Evolutionary conservation across 2,329 filamentous ascomycete genomes (phyloP).

Genomic region (Lachnellula hyalina): DNA sequence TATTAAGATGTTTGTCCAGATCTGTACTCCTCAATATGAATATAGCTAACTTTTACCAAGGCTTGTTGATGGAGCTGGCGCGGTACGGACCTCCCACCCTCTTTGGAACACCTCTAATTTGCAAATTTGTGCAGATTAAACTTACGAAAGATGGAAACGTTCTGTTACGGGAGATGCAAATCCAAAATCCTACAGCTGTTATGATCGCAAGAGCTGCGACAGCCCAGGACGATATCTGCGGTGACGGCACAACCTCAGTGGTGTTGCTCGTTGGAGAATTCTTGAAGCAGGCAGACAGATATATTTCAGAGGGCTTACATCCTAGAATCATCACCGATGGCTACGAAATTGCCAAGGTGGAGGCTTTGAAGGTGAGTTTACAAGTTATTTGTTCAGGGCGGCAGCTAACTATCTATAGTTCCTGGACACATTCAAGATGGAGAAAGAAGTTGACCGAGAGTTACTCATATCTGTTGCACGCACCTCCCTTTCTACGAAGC

Average conservation of each 20-base stretch:
- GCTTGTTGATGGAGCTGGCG: constrained; percentile 65
- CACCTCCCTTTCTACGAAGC: constrained; percentile 91
- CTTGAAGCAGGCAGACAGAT: constrained; percentile 93
- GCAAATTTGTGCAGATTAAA: constrained; percentile 64
- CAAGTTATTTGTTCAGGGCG: not conserved
- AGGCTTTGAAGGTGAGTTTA: constrained; percentile 69
- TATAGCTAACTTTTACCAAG: constrained; percentile 35
- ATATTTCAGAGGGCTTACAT: constrained; percentile 95
- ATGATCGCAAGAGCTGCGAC: constrained; percentile 81
- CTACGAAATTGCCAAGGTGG: constrained; percentile 92
- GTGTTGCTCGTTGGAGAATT: constrained; percentile 94
- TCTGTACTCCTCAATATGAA: not conserved
- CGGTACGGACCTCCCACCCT: constrained; percentile 41
- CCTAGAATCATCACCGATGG: constrained; percentile 95
- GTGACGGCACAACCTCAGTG: constrained; percentile 95
- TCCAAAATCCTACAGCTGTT: constrained; percentile 96
- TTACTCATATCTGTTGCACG: constrained; percentile 87
- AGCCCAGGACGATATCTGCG: constrained; percentile 96
- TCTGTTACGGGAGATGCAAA: constrained; percentile 74
- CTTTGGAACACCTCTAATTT: constrained; percentile 21
- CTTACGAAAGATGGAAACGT: constrained; percentile 98
- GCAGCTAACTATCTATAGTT: constrained; percentile 51
- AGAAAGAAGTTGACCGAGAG: constrained; percentile 85
- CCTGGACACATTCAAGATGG: constrained; percentile 87
- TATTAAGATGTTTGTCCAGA: constrained; percentile 75